These are phyloP conservation scores for Candida arabinofermentans DNA, from an alignment of 805 yeast species.

Conservation along the genomic window DNA sequence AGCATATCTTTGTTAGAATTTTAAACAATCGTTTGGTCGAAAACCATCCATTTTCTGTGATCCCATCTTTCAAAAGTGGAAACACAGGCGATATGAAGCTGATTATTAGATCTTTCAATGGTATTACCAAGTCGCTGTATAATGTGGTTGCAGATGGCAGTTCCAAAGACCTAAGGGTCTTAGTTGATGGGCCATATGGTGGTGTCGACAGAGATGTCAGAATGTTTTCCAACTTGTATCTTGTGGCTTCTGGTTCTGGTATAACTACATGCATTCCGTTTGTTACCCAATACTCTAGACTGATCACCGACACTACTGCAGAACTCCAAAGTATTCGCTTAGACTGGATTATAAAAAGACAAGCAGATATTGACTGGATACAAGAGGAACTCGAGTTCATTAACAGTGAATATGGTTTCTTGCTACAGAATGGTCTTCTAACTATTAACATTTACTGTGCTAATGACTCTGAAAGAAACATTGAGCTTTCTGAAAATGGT, in stretches of 20 bases:
- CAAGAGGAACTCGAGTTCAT: conserved; percentile 34
- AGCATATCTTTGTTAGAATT: conserved; percentile 49
- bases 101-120: conserved; percentile 42
- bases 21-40: conserved; percentile 41
- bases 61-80: conserved; percentile 28
- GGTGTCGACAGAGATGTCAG: conserved; percentile 43
- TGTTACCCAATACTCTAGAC: conserved; percentile 20
- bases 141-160: conserved; percentile 23
- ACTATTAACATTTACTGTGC: conserved; percentile 16
- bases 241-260: conserved; percentile 50
- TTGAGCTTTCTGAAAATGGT: background rate
- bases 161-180: conserved; percentile 27
- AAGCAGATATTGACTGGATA: conserved; percentile 38
- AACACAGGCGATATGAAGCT: conserved; percentile 34
- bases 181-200: conserved; percentile 59
- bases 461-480: background rate
- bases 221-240: conserved; percentile 40
- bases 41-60: conserved; percentile 54
- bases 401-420: conserved; percentile 27
- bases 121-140: conserved; percentile 40
- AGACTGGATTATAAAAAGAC: conserved; percentile 40
- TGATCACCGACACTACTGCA: conserved; percentile 16
- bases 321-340: conserved; percentile 33
- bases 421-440: conserved; percentile 13
- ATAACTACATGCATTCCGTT: conserved; percentile 48